Conservation (phyloP, 2,329 filamentous ascomycete genomes). For the Verticillium isaacii region DNA sequence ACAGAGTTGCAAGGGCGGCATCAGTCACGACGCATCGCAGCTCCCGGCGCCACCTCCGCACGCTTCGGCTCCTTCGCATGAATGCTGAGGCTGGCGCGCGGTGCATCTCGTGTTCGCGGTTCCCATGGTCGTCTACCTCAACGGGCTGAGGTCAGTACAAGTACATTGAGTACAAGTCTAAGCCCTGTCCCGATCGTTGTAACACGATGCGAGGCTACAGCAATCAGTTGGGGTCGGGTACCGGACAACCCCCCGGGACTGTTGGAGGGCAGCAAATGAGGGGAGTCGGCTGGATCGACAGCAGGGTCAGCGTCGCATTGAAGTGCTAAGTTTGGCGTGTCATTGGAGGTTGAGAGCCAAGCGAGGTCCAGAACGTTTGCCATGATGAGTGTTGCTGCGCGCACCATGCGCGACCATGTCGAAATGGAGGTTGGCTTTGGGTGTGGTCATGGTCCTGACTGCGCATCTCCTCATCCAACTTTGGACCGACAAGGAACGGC, state of each 20-base stretch:
- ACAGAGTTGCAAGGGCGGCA: neutral
- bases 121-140: neutral
- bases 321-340: neutral
- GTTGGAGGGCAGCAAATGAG: neutral
- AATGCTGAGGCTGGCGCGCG: neutral
- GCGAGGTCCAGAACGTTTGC: neutral
- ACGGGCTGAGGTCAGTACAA: neutral
- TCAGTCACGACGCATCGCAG: neutral
- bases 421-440: neutral
- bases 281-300: neutral
- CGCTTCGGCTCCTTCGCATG: neutral
- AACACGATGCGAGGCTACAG: neutral
- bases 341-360: neutral
- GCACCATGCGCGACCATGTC: neutral
- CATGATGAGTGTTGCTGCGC: neutral
- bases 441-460: neutral
- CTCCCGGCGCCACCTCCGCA: neutral
- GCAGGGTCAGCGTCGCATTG: neutral
- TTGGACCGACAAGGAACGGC: neutral
- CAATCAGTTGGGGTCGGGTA: neutral
- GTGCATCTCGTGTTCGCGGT: no score
- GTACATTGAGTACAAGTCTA: neutral
- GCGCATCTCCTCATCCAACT: neutral
- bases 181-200: neutral
- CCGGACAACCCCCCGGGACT: neutral